Conservation (phyloP, 139 green algal species). For the Chlorella sp. region DNA sequence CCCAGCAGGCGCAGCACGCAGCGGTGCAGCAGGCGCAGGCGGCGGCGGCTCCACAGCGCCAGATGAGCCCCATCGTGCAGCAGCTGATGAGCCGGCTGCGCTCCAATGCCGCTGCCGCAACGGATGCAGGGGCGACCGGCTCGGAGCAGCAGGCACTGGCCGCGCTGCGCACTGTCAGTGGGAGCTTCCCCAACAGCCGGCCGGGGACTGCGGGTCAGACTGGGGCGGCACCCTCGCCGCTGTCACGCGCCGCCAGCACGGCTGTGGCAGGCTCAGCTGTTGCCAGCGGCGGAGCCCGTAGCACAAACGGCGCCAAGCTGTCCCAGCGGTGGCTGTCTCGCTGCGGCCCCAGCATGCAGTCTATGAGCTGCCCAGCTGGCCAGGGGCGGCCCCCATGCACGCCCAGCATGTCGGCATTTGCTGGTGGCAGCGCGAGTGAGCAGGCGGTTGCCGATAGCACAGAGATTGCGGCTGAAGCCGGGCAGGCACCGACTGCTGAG, state of each 20-base stretch:
- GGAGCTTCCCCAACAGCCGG: background rate
- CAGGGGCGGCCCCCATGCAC: too few species aligned
- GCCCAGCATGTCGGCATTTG: too few species aligned
- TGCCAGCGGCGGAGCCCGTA: background rate
- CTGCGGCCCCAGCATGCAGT: too few species aligned
- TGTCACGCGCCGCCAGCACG: background rate
- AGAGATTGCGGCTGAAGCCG: background rate
- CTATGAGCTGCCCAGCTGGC: too few species aligned
- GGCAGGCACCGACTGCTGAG: background rate
- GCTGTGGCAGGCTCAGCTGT: background rate
- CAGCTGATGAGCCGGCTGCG: conserved; percentile 7
- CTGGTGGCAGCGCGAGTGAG: background rate
- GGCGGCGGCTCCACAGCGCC: background rate
- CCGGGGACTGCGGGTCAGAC: background rate
- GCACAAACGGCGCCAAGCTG: too few species aligned
- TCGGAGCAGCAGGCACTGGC: background rate
- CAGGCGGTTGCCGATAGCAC: background rate
- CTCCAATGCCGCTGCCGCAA: background rate
- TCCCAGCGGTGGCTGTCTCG: too few species aligned
- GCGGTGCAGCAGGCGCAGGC: background rate
- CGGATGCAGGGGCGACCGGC: too few species aligned
- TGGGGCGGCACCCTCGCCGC: background rate
- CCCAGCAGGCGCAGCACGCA: background rate
- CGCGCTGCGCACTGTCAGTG: background rate
- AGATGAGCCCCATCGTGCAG: conserved; percentile 13